Percentiles rank a stretch among this genome's conserved stretches.
phyloP scores from a whole-genome alignment of 2,329 filamentous ascomycete genomes.

The Aspergillus luchuensis region DNA sequence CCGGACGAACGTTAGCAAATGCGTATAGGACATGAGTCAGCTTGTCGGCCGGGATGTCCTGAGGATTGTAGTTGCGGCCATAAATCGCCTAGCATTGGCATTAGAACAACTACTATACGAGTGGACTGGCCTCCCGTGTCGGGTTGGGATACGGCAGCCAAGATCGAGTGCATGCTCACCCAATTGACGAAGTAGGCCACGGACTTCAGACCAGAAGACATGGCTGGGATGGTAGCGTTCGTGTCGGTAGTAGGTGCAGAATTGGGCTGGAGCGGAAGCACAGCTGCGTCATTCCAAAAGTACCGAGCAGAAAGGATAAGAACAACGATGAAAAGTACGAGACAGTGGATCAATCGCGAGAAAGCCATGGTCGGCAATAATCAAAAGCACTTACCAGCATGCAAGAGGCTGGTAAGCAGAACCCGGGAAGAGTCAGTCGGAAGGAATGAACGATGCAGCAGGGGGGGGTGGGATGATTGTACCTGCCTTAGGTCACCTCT shows the following conservation, averaged over 20 bases:
- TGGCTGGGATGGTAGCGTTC: conserved; percentile 20
- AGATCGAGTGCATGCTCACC: conserved; percentile 32
- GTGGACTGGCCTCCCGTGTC: conserved; percentile 6
- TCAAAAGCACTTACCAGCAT: not conserved
- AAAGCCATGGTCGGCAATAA: conserved; percentile 12
- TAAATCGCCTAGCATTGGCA: conserved; percentile 68
- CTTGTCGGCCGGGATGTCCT: conserved; percentile 76
- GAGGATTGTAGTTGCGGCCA: conserved; percentile 75
- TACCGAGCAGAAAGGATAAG: conserved; percentile 17
- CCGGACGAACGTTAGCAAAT: conserved; percentile 80
- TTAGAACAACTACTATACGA: not conserved
- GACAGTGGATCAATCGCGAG: conserved; percentile 7
- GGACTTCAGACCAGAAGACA: conserved; percentile 35
- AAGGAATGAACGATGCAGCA: conserved; percentile 20
- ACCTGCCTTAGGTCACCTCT: conserved; percentile 19
- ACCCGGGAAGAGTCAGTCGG: not conserved
- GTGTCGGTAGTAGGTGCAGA: conserved; percentile 7
- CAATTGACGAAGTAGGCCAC: conserved; percentile 51
- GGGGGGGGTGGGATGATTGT: conserved; percentile 25
- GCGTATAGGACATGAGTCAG: conserved; percentile 86
- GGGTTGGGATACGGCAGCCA: not conserved
- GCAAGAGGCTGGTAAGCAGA: not conserved
- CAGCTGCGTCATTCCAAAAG: conserved; percentile 14
- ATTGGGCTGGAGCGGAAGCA: conserved; percentile 15
- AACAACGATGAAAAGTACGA: conserved; percentile 10